These are phyloP conservation scores for Linum lewisii DNA, from an alignment of 345 rosid species.

Conservation along the genomic window DNA sequence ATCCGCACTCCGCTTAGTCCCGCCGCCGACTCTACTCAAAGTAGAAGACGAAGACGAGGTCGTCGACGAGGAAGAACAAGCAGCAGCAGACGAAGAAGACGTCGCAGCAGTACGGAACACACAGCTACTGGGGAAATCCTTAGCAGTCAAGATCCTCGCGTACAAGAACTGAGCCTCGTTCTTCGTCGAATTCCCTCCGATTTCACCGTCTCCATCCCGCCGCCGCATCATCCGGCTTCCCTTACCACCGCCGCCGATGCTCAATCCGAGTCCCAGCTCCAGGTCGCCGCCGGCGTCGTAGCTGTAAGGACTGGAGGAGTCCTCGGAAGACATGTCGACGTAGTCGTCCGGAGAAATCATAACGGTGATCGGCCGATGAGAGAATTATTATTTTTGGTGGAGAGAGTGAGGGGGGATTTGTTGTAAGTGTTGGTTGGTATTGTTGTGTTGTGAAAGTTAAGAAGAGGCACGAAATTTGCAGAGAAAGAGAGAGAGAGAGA, in stretches of 20 bases:
- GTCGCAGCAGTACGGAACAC: no score
- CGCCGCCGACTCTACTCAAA: slow-evolving; percentile 39
- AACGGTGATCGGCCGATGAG: no score
- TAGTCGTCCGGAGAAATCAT: slow-evolving; percentile 23
- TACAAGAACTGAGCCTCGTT: slow-evolving; percentile 16
- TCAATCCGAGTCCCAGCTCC: slow-evolving; percentile 56
- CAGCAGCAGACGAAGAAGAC: slow-evolving; percentile 14
- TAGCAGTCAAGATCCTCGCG: slow-evolving; percentile 46
- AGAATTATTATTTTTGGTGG: no score
- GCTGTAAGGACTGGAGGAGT: slow-evolving; percentile 47
- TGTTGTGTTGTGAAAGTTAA: no score
- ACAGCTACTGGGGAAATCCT: slow-evolving; percentile 33
- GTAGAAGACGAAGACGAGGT: slow-evolving; percentile 42
- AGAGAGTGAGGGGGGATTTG: no score
- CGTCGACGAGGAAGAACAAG: slow-evolving; percentile 29
- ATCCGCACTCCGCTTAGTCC: slow-evolving; percentile 64
- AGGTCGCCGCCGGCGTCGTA: slow-evolving; percentile 35
- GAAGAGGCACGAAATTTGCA: no score
- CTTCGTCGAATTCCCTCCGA: slow-evolving; percentile 19
- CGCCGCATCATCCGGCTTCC: not conserved
- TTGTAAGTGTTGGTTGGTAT: no score
- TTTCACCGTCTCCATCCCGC: slow-evolving; percentile 18
- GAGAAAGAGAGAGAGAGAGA: no score
- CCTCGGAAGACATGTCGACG: slow-evolving; percentile 56
- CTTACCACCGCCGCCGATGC: slow-evolving; percentile 33